Percentiles rank a stretch among this genome's conserved stretches.
Evolutionary conservation across 805 yeast species (phyloP).

Genomic region (Kodamaea kaohsiungensis): DNA sequence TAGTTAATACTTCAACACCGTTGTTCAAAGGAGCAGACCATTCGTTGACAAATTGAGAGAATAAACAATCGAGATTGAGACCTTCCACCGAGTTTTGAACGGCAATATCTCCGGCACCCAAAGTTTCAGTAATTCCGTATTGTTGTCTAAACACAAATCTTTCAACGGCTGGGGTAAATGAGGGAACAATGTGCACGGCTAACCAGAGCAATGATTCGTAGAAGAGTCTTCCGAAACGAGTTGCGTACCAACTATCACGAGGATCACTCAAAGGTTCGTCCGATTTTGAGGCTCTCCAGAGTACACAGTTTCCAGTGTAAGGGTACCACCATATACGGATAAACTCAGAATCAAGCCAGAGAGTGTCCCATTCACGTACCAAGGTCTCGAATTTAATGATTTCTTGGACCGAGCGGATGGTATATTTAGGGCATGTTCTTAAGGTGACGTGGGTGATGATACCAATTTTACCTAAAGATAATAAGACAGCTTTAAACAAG

Average conservation of each 20-base stretch:
- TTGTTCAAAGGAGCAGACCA: slow-evolving; percentile 91
- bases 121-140: slow-evolving; percentile 73
- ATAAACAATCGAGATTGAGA: slow-evolving; percentile 92
- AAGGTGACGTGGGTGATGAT: slow-evolving; percentile 82
- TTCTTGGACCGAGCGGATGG: slow-evolving; percentile 78
- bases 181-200: slow-evolving; percentile 70
- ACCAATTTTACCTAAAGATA: slow-evolving; percentile 91
- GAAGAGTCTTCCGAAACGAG: slow-evolving; percentile 71
- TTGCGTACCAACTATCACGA: slow-evolving; percentile 82
- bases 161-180: slow-evolving; percentile 83
- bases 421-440: slow-evolving; percentile 81
- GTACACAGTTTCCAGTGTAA: slow-evolving; percentile 77
- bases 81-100: slow-evolving; percentile 84
- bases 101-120: slow-evolving; percentile 59
- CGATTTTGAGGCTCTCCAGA: slow-evolving; percentile 89
- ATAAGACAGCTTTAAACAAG: slow-evolving; percentile 75
- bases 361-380: slow-evolving; percentile 66
- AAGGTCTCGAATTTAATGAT: slow-evolving; percentile 76
- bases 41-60: slow-evolving; percentile 91
- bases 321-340: slow-evolving; percentile 98
- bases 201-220: slow-evolving; percentile 81
- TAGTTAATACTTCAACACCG: slow-evolving; percentile 69
- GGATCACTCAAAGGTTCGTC: slow-evolving; percentile 62
- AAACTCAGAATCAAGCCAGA: slow-evolving; percentile 90
- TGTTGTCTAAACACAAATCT: slow-evolving; percentile 82